Base-by-base conservation (phyloP, 306 rosid species). In the Cucurbita moschata region DNA sequence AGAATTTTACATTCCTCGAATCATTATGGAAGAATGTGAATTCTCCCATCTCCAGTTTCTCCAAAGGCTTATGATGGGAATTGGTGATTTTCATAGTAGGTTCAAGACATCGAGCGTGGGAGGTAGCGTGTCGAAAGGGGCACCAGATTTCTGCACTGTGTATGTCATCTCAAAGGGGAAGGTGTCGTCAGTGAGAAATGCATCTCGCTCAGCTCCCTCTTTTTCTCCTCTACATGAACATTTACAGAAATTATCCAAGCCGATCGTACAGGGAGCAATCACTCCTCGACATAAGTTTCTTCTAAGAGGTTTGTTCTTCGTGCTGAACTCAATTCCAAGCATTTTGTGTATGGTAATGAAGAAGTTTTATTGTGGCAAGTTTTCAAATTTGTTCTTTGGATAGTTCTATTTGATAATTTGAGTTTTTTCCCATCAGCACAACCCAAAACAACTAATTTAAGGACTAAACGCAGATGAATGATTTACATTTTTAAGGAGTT, bases 141-240 rank as follows among this genome's bases (percentile, higher is more conserved):
- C 78, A 39, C 97, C 99, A 0, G 97, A 95, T 83, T 95, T 91
- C 83, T 91, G 99, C 80, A 89, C 76, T 0, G 90, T 89, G 14
- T 87, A 84, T 77, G 88, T 89, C 37, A 80, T 89, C 64, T 84
- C 99, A 12, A 95, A 91, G 79, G 97, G 92, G 67, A 95, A 87
- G 81, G 64, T 87, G 19, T 84, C 95, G 5, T 87, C 99, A 0
- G 81, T 73, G 65, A 75, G 86, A 71, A 83, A 55, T 35, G 89
- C 97, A 68, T 49, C 88, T 71, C 88, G 97, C 62, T 71, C 85
- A 7, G 82, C 92, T 4, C 85, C 96, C 10, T 83, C 84, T 80
- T 2, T 77, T 75, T 95, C 99, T 42, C 99, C 99, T 19, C 78
- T 95, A 44, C 80, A 79, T 9, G 77, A 63, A 51, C 77, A 82